Base-by-base conservation (phyloP, 169 alveolate genomes). In the Eimeria sp. region DNA sequence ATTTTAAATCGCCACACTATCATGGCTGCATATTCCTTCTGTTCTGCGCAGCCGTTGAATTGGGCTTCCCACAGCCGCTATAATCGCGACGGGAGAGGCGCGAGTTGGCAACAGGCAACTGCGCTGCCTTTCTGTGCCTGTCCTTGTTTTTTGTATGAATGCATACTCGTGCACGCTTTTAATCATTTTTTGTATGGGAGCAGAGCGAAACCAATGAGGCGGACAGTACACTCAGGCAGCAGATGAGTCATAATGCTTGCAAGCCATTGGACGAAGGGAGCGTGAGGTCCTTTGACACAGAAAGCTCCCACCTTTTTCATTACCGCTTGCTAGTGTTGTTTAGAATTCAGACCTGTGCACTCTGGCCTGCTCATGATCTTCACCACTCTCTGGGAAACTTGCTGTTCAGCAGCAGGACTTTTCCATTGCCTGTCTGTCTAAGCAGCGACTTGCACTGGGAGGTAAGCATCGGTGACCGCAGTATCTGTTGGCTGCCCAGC, bases 361-460 rank as follows among this genome's bases (percentile, higher is more conserved):
- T 11, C 80, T 33, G 80, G 80, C 80, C 54, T 33, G 80, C 52
- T 33, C 27, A 52, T 71, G 1, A 18, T 71, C 52, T 71, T n/a
- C 54, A 71, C 9, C 8, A 16, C 80, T 2, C 54, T 46, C 77
- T 37, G 3, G 30, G 77, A 40, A 71, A 71, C 54, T 30, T 71
- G 80, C 80, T 33, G 80, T 71, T 71, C 49, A 71, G 80, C 54
- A 37, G 80, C 14, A 33, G 80, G 80, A 71, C 54, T 71, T 27
- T 16, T 13, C n/a, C 1, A 71, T 23, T 14, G 80, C 30, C 49
- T 54, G 80, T 20, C 14, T 0, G 54, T 4, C 64, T 60, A 64
- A 43, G 93, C 93, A 64, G 82, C 27, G 37, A 25, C 80, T 64
- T 85, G 93, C 40, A 85, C 93, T 30, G 93, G 93, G 27, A 85